Base-by-base conservation (phyloP, 1,284 basidiomycete genomes). In the Rhodotorula sp. region DNA sequence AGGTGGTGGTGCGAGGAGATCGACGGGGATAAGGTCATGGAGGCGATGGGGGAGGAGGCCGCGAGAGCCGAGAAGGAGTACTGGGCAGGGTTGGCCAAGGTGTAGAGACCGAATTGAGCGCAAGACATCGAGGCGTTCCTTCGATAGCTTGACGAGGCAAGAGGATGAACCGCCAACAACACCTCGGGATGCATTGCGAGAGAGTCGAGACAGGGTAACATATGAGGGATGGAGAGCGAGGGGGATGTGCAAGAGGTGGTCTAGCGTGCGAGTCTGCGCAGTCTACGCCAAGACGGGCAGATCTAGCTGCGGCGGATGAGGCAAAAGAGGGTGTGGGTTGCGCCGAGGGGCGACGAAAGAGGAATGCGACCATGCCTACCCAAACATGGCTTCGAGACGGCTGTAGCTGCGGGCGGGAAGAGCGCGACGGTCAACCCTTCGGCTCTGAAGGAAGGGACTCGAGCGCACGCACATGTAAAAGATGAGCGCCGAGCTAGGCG, bases 401-500 rank as follows among this genome's bases (percentile, higher is more conserved):
- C 72, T 74, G 51, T 79, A 80, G 50, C 75, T 76, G 70, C 48
- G 21, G 10, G 27, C 50, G 39, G 7, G 27, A 36, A 19, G 41
- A 6, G 25, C 1, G 2, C 8, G 9, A 25, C 2, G 41, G 36
- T 68, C 62, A 70, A 59, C n/a, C 19, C 12, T n/a, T 22, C 0
- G 5, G 27, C 4, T 4, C n/a, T 13, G 9, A 7, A 25, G 15
- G 17, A n/a, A 25, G 12, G n/a, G 21, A 21, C 6, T 12, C 4
- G 6, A 57, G 27, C 19, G 36, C 29, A 61, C 72, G 39, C 34
- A 96, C 75, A 96, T 90, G 79, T 91, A 83, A 81, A 97, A 97
- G 72, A 97, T 94, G 71, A 97, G 86, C 6, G 91, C 94, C 80
- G 91, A 94, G 79, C 90, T 92, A 2, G 95, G 95, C 64, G 94